Percentiles rank a stretch among this genome's conserved stretches.
These are phyloP conservation scores for Excoecaria cochinchinensis DNA, from an alignment of 345 rosid genomes.

Conservation along the genomic window DNA sequence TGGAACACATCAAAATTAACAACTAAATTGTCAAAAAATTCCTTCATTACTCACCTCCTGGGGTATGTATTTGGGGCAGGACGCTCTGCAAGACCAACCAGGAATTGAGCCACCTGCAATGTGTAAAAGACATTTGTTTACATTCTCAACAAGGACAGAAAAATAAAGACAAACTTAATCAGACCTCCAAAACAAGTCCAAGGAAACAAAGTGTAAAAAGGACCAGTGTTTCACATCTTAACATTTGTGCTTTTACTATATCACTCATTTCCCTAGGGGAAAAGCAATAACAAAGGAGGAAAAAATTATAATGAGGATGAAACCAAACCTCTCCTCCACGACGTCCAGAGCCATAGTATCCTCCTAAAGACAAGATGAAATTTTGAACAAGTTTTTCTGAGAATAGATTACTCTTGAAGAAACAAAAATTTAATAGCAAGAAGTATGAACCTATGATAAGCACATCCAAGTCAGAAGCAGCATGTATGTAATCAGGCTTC, in stretches of 20 bases:
- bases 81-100: conserved; percentile 83
- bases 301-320: conserved; percentile 12
- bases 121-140: background rate
- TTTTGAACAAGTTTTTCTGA: background rate
- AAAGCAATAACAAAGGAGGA: background rate
- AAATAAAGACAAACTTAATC: background rate
- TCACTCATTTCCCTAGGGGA: background rate
- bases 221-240: background rate
- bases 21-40: background rate
- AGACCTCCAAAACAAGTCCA: background rate
- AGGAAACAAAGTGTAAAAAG: background rate
- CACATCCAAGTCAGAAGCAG: conserved; percentile 95
- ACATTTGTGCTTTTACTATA: background rate
- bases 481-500: conserved; percentile 82
- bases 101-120: conserved; percentile 85
- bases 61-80: conserved; percentile 64
- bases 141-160: background rate
- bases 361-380: conserved; percentile 51
- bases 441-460: conserved; percentile 70
- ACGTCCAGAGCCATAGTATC: conserved; percentile 96
- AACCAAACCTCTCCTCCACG: conserved; percentile 81
- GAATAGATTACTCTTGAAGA: conserved; percentile 15
- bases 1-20: background rate
- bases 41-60: conserved; percentile 46
- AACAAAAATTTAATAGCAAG: conserved; percentile 7